Evolutionary conservation across 345 rosid genomes (phyloP).

Genomic region (Hevea brasiliensis): DNA sequence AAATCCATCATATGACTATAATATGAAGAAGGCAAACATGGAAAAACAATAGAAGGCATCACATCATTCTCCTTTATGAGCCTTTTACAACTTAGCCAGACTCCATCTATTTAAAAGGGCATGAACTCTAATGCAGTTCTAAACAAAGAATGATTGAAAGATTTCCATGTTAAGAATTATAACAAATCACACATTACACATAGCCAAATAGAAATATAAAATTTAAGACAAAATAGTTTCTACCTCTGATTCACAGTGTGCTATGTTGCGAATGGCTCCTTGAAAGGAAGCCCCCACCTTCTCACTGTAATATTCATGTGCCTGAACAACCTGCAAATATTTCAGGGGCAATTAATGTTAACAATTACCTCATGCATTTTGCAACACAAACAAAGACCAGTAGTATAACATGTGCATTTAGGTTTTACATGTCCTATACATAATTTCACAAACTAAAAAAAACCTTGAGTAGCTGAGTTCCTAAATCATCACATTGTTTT

Average conservation of each 20-base stretch:
- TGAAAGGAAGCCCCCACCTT: constrained; percentile 11
- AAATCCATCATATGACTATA: not conserved
- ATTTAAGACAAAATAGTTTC: not conserved
- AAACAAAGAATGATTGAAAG: not conserved
- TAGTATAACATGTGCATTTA: not conserved
- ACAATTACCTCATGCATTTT: constrained; percentile 15
- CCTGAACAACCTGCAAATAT: constrained; percentile 22
- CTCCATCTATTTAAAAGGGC: not conserved
- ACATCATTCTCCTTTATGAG: not conserved
- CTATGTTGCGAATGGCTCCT: constrained; percentile 21
- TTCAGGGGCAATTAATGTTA: not conserved
- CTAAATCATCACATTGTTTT: constrained; percentile 18
- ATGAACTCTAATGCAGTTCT: not conserved
- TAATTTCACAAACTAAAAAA: not conserved
- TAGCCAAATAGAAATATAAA: not conserved
- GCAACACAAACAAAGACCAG: constrained; percentile 6
- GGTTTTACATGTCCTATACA: not conserved
- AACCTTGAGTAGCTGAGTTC: constrained; percentile 34
- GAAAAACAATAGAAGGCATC: not conserved
- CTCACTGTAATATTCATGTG: constrained; percentile 24
- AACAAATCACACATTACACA: not conserved
- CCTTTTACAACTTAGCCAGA: not conserved
- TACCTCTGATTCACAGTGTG: constrained; percentile 44
- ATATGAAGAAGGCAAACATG: not conserved
- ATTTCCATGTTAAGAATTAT: not conserved